Base-by-base conservation (phyloP, 83 land plant genomes). In the Picea abies region DNA sequence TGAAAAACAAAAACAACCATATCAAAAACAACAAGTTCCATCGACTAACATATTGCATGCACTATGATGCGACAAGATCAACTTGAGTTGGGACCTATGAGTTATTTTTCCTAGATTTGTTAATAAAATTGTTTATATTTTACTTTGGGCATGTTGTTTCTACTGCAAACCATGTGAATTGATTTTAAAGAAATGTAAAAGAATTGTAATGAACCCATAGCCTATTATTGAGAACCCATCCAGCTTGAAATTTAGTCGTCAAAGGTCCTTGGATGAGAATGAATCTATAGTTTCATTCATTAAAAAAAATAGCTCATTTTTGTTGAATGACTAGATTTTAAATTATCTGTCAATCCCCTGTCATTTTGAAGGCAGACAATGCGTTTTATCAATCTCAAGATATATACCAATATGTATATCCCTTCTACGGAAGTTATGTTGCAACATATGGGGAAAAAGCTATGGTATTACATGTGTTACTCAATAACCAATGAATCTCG, bases 351-450 rank as follows among this genome's bases (percentile, higher is more conserved):
- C 47, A 17, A 15, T 39, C 22, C 19, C 39, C 37, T 71, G 22
- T 37, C n/a, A 71, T 71, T 71, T 71, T 39, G 22, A 29, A 71
- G 76, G 65, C 22, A 63, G 25, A 44, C 5, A 56, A 76, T 62
- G 35, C 49, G 80, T 15, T 79, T 2, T 83, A 71, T 73, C 89
- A 91, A 91, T 89, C 86, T 83, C 91, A 78, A 67, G 82, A 87
- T n/a, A 83, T 89, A 60, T 93, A 89, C 71, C 89, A 91, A 26
- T 93, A 88, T 84, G 82, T 88, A 41, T 90, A 93, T 82, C 91
- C 91, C 20, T 93, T 89, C 72, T 93, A 87, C 64, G 80, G 89
- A 83, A 85, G 91, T 63, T 83, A 89, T 1, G 76, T 91, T 83
- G 88, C 95, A 75, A 85, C 95, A 35, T 90, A 85, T 85, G 84